A percentile compares a stretch with the other conserved stretches of the same genome.
phyloP scores from a whole-genome alignment of 805 yeast genomes.

The Phaffomyces thermotolerans region DNA sequence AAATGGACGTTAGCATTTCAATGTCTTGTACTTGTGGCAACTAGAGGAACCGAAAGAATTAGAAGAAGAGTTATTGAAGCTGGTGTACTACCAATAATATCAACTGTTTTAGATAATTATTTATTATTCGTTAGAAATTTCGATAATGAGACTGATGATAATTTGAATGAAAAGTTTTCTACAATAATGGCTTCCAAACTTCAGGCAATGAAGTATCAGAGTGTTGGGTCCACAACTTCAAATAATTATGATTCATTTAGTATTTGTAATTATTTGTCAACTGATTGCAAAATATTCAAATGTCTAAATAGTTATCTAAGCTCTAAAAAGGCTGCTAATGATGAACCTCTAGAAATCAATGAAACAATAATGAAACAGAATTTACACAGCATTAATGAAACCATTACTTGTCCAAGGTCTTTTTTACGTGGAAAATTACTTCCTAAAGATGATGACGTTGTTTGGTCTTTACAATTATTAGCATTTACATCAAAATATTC shows the following conservation, averaged over 20 bases:
- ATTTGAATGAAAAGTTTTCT: slow-evolving; percentile 13
- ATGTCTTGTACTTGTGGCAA: slow-evolving; percentile 84
- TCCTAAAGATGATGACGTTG: slow-evolving; percentile 88
- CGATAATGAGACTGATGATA: slow-evolving; percentile 20
- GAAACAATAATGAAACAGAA: slow-evolving; percentile 9
- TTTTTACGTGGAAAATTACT: slow-evolving; percentile 67
- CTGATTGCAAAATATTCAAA: neutral
- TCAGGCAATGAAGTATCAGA: slow-evolving; percentile 1
- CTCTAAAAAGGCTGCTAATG: neutral
- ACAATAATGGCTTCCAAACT: slow-evolving; percentile 10
- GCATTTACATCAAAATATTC: slow-evolving; percentile 94
- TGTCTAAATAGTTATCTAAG: neutral
- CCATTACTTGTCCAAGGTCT: slow-evolving; percentile 39
- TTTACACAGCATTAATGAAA: slow-evolving; percentile 19
- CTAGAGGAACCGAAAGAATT: slow-evolving; percentile 84
- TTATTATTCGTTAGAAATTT: slow-evolving; percentile 34
- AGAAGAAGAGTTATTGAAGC: slow-evolving; percentile 85
- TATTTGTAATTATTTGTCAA: slow-evolving; percentile 1
- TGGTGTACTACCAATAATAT: slow-evolving; percentile 83
- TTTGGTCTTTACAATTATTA: slow-evolving; percentile 85
- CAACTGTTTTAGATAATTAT: slow-evolving; percentile 88
- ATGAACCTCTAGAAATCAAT: slow-evolving; percentile 2
- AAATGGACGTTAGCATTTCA: slow-evolving; percentile 96
- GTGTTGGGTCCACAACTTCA: neutral
- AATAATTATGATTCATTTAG: slow-evolving; percentile 1